Percentiles rank a stretch among this genome's conserved stretches.
Conservation (phyloP, 345 rosid genomes). For the Hibiscus syriacus region DNA sequence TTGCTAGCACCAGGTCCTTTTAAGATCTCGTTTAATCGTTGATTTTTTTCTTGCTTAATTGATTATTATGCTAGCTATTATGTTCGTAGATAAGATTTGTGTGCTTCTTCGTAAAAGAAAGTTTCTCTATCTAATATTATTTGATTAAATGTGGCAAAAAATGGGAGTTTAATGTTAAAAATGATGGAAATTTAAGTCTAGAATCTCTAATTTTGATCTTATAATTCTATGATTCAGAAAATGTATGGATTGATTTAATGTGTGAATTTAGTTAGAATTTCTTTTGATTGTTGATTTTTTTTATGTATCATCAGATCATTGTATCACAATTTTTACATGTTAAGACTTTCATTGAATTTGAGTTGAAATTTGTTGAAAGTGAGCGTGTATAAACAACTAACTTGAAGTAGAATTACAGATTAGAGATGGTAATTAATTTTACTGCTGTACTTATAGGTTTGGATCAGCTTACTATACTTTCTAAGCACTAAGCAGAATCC, state of each 20-base stretch:
- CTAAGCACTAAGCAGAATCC: background rate
- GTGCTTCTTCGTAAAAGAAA: background rate
- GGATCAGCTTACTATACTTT: background rate
- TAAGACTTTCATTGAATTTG: background rate
- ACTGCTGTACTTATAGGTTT: background rate
- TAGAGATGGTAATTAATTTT: background rate
- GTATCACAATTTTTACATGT: no score
- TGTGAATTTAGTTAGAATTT: background rate
- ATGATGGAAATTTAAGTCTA: background rate
- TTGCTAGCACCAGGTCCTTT: conserved; percentile 36
- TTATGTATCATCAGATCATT: no score
- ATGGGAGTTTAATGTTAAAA: background rate
- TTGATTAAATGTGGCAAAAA: background rate
- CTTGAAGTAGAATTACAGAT: background rate
- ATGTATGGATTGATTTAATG: background rate
- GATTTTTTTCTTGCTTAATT: background rate
- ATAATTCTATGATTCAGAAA: conserved; percentile 1
- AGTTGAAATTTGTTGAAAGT: background rate
- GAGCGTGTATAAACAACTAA: background rate
- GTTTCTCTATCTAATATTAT: background rate
- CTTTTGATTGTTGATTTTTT: background rate
- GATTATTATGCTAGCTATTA: background rate
- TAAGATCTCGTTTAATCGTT: conserved; percentile 4
- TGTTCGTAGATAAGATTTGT: background rate
- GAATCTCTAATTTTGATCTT: conserved; percentile 4